Evolutionary conservation across 2,329 filamentous ascomycete species (phyloP), one percentile per base, ranked within the genome.

Genomic region (Pseudocercospora macadamiae): DNA sequence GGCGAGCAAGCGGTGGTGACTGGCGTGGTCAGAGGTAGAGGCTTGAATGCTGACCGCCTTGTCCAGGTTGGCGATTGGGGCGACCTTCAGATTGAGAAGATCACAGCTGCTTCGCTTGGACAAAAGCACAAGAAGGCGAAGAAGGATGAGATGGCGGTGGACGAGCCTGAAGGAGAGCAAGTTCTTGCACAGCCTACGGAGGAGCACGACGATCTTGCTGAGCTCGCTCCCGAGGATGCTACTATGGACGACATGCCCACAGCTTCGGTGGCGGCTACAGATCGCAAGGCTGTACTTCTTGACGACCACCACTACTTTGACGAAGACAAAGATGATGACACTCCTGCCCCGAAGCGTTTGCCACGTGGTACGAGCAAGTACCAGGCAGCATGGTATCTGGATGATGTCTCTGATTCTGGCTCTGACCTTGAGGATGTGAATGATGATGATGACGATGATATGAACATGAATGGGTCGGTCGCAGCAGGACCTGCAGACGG

Each of bases 241-340:
- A 80, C 85, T 59, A 95, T 96, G 91, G 80, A 85, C 21, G 89
- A 90, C 61, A 49, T 86, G 19, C 84, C 85, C 19, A 75, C 78
- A 6, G 77, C 76, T 63, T 81, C 73, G 71, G 77, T 77, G 57
- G 81, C 67, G 72, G 80, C 61, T 66, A 83, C 68, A 23, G 78
- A 80, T 59, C 71, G 79, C 71, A 96, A 93, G 76, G 95, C 93
- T 64, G 95, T 99, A 1, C 79, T 99, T 37, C 82, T 99, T 8
- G 95, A 99, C 66, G 93, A 97, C 66, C 93, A 99, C 74, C 93
- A 97, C 73, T 99, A 99, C 75, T 99, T 97, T 72, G 93, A 93
- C 0, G 93, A 97, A 42, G 91, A 95, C 47, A 89, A 95, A 54
- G 81, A 83, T 39, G 77, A 86, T 54, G 79, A 82, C 16, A 79